A percentile compares a stretch with the other conserved stretches of the same genome.
Evolutionary conservation across 2,329 filamentous ascomycete genomes (phyloP).

Genomic region (Lachnellula occidentalis): DNA sequence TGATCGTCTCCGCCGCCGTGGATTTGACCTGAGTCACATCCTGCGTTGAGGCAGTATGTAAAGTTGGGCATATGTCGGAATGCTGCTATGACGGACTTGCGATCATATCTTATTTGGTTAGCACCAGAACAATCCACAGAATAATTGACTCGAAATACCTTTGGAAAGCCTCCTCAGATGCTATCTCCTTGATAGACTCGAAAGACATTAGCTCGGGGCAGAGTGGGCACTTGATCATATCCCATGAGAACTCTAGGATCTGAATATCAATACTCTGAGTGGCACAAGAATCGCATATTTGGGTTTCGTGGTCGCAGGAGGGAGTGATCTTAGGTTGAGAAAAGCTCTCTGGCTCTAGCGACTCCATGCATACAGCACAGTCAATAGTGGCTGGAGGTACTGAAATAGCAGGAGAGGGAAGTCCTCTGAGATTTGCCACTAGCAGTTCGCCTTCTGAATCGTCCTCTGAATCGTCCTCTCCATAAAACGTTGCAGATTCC

Average conservation of each 20-base stretch:
- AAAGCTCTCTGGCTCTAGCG: not conserved
- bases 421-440: not conserved
- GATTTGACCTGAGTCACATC: slow-evolving; percentile 48
- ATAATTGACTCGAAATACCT: slow-evolving; percentile 29
- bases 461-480: not conserved
- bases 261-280: slow-evolving; percentile 7
- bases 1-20: slow-evolving; percentile 38
- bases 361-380: not conserved
- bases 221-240: slow-evolving; percentile 47
- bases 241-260: slow-evolving; percentile 31
- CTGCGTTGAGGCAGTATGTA: slow-evolving; percentile 45
- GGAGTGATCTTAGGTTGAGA: not conserved
- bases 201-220: slow-evolving; percentile 41
- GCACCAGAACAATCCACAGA: not conserved
- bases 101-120: slow-evolving; percentile 35
- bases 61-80: slow-evolving; percentile 42
- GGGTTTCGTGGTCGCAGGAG: slow-evolving; percentile 11
- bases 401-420: not conserved
- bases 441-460: not conserved
- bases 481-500: too few relatives aligned
- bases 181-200: slow-evolving; percentile 40
- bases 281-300: slow-evolving; percentile 11
- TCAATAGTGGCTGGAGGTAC: not conserved
- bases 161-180: slow-evolving; percentile 39
- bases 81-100: slow-evolving; percentile 38